Conservation (phyloP, 306 rosid species). For the Cajanus cajan region DNA sequence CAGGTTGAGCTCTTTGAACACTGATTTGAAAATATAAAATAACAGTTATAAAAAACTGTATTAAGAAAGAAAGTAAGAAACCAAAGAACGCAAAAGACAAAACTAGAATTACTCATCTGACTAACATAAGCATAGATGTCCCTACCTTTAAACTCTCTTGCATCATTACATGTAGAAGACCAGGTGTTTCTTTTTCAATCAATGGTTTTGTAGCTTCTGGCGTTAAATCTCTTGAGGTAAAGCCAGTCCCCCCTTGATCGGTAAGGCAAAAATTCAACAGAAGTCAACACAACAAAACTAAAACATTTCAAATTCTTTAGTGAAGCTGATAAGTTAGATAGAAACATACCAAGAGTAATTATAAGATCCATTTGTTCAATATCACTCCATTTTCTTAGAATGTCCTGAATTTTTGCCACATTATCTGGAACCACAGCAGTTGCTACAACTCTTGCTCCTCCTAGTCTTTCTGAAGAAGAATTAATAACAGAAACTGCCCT, state of each 20-base stretch:
- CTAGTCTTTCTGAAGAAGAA: constrained; percentile 78
- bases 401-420: constrained; percentile 65
- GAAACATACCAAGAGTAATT: constrained; percentile 72
- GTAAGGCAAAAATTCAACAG: constrained; percentile 22
- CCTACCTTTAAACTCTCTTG: constrained; percentile 89
- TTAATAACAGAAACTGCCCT: constrained; percentile 83
- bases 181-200: constrained; percentile 91
- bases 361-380: constrained; percentile 76
- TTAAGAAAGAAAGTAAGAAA: constrained; percentile 13
- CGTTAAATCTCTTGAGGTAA: constrained; percentile 72
- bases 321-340: constrained; percentile 10
- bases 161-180: constrained; percentile 81
- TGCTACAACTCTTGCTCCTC: constrained; percentile 78
- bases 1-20: constrained; percentile 3
- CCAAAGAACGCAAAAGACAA: background rate
- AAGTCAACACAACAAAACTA: constrained; percentile 15
- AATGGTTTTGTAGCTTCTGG: constrained; percentile 92
- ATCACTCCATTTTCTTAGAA: constrained; percentile 78
- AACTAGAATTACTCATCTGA: background rate
- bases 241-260: constrained; percentile 88
- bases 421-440: constrained; percentile 77
- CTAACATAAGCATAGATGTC: constrained; percentile 5
- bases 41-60: background rate
- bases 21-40: background rate
- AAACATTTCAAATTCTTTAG: background rate